Base-by-base conservation (phyloP, 805 yeast genomes). In the Cyberlindnera xylosilytica region DNA sequence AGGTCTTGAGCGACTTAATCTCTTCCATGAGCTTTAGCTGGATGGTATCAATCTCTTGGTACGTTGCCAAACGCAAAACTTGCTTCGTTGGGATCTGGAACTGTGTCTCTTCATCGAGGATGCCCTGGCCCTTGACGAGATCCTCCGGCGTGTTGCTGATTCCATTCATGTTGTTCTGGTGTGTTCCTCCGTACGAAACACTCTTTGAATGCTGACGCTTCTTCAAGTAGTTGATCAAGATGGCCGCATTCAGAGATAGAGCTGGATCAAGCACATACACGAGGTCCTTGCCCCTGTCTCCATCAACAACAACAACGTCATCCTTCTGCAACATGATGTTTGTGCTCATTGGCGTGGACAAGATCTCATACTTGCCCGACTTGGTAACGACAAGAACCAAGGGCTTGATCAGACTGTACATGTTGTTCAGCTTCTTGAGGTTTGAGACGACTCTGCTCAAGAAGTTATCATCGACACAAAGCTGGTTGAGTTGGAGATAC, bases 281-380 rank as follows among this genome's bases (percentile, higher is more conserved):
- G 49, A 86, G 62, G 61, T 86, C 95, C 54, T 83, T 83, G 22
- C 95, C 95, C 47, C 93, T 70, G 59, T 86, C 95, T 41, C 93
- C 95, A 63, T 86, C 93, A 43, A 83, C 83, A 16, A 85, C 79
- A 9, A 84, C 85, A 56, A 85, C 69, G 61, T 86, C 93, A 42
- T 76, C 70, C 34, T 76, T 69, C 47, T 70, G 73, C 46, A 85
- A 65, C 38, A 63, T 63, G 38, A 85, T 66, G 53, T 83, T 83
- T 12, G 88, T 75, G 52, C 76, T 76, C 45, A 74, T 73, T 4
- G 88, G 85, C 26, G 79, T 76, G 2, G 87, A 79, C 31, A 83
- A 68, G 23, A 85, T 72, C 60, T 86, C 95, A 52, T 82, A 68
- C 58, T 81, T 79, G 16, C 86, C 85, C 44, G 79, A 75, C 49